These are phyloP conservation scores for Fusarium chlamydosporum DNA, from an alignment of 2,329 filamentous ascomycete genomes.

Conservation along the genomic window DNA sequence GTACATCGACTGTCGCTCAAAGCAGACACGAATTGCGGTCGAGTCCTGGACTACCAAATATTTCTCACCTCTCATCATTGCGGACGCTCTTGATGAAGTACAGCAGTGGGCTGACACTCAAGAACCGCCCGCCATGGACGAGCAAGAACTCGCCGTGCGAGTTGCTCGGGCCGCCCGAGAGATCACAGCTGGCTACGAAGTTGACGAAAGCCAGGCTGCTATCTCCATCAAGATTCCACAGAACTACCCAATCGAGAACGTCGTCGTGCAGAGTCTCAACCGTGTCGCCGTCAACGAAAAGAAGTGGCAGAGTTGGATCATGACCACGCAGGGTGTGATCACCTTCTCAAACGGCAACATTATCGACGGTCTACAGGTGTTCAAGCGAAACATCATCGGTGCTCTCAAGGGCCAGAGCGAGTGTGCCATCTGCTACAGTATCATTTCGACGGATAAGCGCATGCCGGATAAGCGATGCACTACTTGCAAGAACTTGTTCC, in stretches of 20 bases:
- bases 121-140: constrained; percentile 63
- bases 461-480: constrained; percentile 91
- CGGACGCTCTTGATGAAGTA: constrained; percentile 76
- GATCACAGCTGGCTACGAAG: constrained; percentile 84
- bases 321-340: constrained; percentile 91
- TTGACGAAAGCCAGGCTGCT: constrained; percentile 87
- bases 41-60: constrained; percentile 88
- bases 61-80: constrained; percentile 80
- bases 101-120: constrained; percentile 73
- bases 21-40: constrained; percentile 83
- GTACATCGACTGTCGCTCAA: constrained; percentile 85
- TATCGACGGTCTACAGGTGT: constrained; percentile 87
- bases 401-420: constrained; percentile 93
- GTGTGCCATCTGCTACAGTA: constrained; percentile 96
- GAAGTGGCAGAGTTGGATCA: constrained; percentile 93
- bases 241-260: constrained; percentile 85
- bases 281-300: constrained; percentile 90
- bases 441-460: constrained; percentile 89
- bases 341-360: constrained; percentile 92
- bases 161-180: constrained; percentile 80
- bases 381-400: constrained; percentile 87
- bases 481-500: constrained; percentile 96
- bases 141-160: constrained; percentile 75
- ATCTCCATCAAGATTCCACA: constrained; percentile 86
- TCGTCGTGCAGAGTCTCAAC: constrained; percentile 81